Conservation (phyloP, 2,329 filamentous ascomycete genomes). For the Stachybotrys chartarum region DNA sequence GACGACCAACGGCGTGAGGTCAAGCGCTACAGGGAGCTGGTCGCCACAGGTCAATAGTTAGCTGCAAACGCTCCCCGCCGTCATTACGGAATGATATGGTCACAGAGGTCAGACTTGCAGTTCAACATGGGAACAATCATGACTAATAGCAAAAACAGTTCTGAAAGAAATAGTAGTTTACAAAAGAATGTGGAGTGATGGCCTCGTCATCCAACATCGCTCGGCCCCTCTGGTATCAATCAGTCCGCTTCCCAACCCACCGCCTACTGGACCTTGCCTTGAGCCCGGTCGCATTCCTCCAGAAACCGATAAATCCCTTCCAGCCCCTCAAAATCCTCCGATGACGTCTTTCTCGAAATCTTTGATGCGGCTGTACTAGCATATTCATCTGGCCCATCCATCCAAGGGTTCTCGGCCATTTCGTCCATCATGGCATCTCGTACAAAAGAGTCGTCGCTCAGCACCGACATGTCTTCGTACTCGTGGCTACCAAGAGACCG, state of each 20-base stretch:
- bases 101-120: too few relatives aligned
- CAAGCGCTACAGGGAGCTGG: not conserved
- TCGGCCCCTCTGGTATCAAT: not conserved
- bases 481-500: conserved; percentile 36
- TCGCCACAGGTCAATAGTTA: not conserved
- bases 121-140: too few relatives aligned
- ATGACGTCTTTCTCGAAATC: conserved; percentile 36
- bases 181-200: conserved; percentile 13
- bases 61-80: too few relatives aligned
- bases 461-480: conserved; percentile 27
- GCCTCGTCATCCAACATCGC: not conserved
- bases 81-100: too few relatives aligned
- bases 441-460: conserved; percentile 27
- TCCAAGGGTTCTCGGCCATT: conserved; percentile 40
- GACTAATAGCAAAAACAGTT: too few relatives aligned
- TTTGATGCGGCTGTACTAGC: conserved; percentile 40
- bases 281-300: conserved; percentile 46
- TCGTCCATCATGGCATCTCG: conserved; percentile 34
- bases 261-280: conserved; percentile 14
- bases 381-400: conserved; percentile 40
- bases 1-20: not conserved
- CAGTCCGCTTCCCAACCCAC: not conserved
- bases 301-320: conserved; percentile 52
- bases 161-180: not conserved
- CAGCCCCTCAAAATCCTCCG: conserved; percentile 45